These are phyloP conservation scores for Echites panduratus DNA, from an alignment of 257 asterid genomes.

Conservation along the genomic window DNA sequence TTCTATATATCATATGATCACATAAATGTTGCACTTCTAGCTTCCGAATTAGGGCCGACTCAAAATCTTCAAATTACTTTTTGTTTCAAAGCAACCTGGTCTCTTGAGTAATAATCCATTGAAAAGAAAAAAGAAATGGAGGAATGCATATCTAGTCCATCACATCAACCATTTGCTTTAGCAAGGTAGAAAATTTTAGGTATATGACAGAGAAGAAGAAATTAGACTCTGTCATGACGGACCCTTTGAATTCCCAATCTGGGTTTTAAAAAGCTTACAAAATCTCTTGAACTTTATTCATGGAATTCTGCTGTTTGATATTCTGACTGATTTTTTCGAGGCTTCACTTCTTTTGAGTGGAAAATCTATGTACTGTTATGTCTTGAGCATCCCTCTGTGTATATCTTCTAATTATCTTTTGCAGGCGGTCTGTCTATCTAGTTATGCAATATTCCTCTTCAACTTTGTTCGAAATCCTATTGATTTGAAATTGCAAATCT, in stretches of 20 bases:
- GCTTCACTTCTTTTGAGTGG: not conserved
- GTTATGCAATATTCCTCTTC: not conserved
- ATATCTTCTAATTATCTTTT: no score
- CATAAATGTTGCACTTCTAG: not conserved
- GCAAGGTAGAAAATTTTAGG: not conserved
- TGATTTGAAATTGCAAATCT: not conserved
- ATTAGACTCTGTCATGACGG: not conserved
- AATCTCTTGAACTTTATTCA: not conserved
- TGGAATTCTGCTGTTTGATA: not conserved
- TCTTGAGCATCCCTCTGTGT: not conserved
- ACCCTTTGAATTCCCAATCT: not conserved
- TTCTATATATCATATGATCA: not conserved
- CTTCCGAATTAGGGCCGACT: not conserved
- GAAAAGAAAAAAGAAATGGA: not conserved
- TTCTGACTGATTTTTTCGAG: not conserved
- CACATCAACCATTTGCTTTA: not conserved
- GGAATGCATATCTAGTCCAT: not conserved
- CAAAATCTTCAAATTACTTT: not conserved
- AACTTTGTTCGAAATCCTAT: not conserved
- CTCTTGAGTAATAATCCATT: not conserved
- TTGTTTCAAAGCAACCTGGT: not conserved
- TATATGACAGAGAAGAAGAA: not conserved
- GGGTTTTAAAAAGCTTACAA: not conserved
- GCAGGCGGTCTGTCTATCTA: not conserved
- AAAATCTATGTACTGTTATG: not conserved